Percentiles rank a stretch among this genome's conserved stretches.
These are phyloP conservation scores for Leptographium galeiforme DNA, from an alignment of 2,329 filamentous ascomycete genomes.

Conservation along the genomic window DNA sequence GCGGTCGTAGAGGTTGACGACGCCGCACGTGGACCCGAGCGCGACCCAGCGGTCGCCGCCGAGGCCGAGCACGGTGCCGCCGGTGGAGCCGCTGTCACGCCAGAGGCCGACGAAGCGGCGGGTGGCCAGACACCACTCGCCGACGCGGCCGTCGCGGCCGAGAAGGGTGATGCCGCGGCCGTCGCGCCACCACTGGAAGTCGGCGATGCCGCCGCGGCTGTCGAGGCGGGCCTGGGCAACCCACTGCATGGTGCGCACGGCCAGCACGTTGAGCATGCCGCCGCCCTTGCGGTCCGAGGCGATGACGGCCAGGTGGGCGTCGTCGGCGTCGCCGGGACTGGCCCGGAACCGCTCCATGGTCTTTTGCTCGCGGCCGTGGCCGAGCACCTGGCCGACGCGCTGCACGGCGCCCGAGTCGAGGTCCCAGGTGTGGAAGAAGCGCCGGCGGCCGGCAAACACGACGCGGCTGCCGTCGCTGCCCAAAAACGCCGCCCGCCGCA, in stretches of 20 bases:
- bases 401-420: conserved; percentile 68
- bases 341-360: conserved; percentile 85
- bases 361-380: conserved; percentile 69
- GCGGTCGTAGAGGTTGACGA: conserved; percentile 90
- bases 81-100: conserved; percentile 81
- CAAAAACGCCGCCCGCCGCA: conserved; percentile 73
- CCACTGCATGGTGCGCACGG: conserved; percentile 75
- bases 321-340: conserved; percentile 51
- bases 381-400: conserved; percentile 63
- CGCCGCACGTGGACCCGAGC: conserved; percentile 71
- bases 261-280: conserved; percentile 75
- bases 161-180: conserved; percentile 71
- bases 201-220: conserved; percentile 68
- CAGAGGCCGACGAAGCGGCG: conserved; percentile 66
- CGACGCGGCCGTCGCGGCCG: conserved; percentile 77
- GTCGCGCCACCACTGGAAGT: conserved; percentile 86
- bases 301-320: conserved; percentile 70
- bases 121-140: conserved; percentile 66
- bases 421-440: conserved; percentile 93
- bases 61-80: conserved; percentile 68
- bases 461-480: conserved; percentile 58
- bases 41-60: conserved; percentile 84
- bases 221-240: conserved; percentile 70
- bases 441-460: conserved; percentile 75
- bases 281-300: conserved; percentile 74